Evolutionary conservation across 371 early-diverging fungal species (phyloP).

Genomic region (Mortierella sp.): DNA sequence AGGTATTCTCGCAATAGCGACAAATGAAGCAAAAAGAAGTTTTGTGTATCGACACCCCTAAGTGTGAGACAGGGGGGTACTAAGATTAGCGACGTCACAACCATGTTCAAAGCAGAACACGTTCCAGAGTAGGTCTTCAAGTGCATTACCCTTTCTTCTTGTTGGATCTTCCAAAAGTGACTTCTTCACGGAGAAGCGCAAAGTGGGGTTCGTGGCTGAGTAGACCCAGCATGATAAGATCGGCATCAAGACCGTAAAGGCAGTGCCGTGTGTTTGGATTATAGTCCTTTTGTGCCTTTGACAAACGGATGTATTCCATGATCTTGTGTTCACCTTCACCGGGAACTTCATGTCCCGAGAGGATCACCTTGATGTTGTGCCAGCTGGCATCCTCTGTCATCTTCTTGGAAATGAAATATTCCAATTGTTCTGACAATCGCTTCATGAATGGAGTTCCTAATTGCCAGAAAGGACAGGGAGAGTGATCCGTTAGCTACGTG

Average conservation of each 20-base stretch:
- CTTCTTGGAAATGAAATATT: conserved; percentile 93
- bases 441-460: conserved; percentile 97
- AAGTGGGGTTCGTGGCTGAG: conserved; percentile 97
- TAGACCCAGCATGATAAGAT: conserved; percentile 98
- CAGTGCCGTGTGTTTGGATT: conserved; percentile 92
- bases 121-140: too few species aligned
- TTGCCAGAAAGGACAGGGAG: background rate
- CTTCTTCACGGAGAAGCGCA: conserved; percentile 96
- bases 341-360: conserved; percentile 96
- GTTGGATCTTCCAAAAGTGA: conserved; percentile 82
- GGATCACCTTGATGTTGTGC: conserved; percentile 88
- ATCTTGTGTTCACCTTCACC: conserved; percentile 99
- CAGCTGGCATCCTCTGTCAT: conserved; percentile 92
- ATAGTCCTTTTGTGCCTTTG: conserved; percentile 84
- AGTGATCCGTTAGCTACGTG: background rate
- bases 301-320: conserved; percentile 95
- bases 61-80: background rate
- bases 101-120: too few species aligned
- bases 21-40: conserved; percentile 85
- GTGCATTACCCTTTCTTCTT: conserved; percentile 61
- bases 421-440: conserved; percentile 82
- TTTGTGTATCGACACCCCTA: conserved; percentile 66
- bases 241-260: conserved; percentile 99
- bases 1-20: conserved; percentile 93
- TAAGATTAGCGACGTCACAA: too few species aligned